A percentile compares a stretch with the other conserved stretches of the same genome.
Evolutionary conservation across 352 stramenopile genomes (phyloP).

Genomic region (Phytophthora hybrid): DNA sequence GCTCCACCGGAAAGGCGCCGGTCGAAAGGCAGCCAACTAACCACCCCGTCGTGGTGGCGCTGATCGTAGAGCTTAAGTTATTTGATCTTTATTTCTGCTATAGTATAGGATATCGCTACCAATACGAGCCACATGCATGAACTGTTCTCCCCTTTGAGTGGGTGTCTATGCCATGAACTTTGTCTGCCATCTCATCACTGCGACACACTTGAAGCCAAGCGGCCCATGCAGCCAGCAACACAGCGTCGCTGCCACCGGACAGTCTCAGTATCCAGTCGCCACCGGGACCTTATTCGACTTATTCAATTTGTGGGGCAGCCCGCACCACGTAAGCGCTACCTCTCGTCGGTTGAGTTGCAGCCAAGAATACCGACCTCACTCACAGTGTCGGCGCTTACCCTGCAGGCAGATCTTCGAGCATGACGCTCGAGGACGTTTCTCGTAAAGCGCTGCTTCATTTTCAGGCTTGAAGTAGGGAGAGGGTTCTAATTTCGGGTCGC

Average conservation of each 20-base stretch:
- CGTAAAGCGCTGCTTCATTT: background rate
- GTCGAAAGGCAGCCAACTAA: too few relatives aligned
- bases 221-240: slow-evolving; percentile 2
- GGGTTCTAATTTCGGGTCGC: slow-evolving; percentile 5
- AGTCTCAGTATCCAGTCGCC: slow-evolving; percentile 14
- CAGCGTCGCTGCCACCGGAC: background rate
- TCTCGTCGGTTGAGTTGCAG: background rate
- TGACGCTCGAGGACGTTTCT: background rate
- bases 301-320: slow-evolving; percentile 2
- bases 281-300: slow-evolving; percentile 22
- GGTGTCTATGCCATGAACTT: background rate
- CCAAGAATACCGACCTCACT: slow-evolving; percentile 3
- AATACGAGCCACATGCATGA: slow-evolving; percentile 29
- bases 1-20: slow-evolving; percentile 11
- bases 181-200: slow-evolving; percentile 4
- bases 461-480: slow-evolving; percentile 17
- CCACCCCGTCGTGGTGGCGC: too few relatives aligned
- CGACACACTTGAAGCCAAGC: slow-evolving; percentile 13
- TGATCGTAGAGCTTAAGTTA: slow-evolving; percentile 33
- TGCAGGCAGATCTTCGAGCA: background rate
- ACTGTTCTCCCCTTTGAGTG: background rate
- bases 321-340: too few relatives aligned
- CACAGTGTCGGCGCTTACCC: background rate
- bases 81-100: slow-evolving; percentile 31
- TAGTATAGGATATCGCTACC: slow-evolving; percentile 22